Base-by-base conservation (phyloP, 2,329 filamentous ascomycete genomes). In the Stachybotrys echinatus region DNA sequence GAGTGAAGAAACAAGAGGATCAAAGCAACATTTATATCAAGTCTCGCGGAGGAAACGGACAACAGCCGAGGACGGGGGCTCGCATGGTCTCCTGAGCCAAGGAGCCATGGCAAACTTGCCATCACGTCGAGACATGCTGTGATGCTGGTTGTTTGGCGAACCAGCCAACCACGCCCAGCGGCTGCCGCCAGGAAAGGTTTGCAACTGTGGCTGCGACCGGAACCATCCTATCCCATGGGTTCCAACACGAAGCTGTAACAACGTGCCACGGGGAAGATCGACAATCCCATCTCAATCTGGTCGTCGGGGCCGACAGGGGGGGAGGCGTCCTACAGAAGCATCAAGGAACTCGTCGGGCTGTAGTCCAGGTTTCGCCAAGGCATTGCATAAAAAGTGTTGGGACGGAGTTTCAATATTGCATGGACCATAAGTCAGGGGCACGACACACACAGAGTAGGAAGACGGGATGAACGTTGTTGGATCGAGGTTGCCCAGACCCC, bases 181-280 rank as follows among this genome's bases (percentile, higher is more conserved):
- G 5, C 14, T 34, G 27, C 27, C 27, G 27, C 27, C 5, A 34
- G 27, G 27, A 34, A 14, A 14, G 10, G 27, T 34, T 34, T 8
- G 3, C 27, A 34, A 34, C 27, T 34, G 27, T 23, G 20, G 42
- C 10, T 45, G 42, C 21, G 42, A 45, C 42, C 42, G 42, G 42
- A 45, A 45, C 10, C 42, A 45, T 45, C 42, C 27, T 17, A 22
- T 45, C 42, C 42, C 42, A 45, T 34, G 27, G 27, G 27, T 34
- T 34, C 14, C 27, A 14, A 34, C 27, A 34, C 27, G 27, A 34
- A 8, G 27, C 27, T 34, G 27, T 8, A 34, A 34, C 27, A 34
- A n/a, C n/a, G n/a, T n/a, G n/a, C n/a, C n/a, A n/a, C n/a, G n/a
- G n/a, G n/a, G n/a, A n/a, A n/a, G n/a, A n/a, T n/a, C n/a, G n/a